Evolutionary conservation across 805 yeast genomes (phyloP).

Genomic region (Candida rishiriensis): DNA sequence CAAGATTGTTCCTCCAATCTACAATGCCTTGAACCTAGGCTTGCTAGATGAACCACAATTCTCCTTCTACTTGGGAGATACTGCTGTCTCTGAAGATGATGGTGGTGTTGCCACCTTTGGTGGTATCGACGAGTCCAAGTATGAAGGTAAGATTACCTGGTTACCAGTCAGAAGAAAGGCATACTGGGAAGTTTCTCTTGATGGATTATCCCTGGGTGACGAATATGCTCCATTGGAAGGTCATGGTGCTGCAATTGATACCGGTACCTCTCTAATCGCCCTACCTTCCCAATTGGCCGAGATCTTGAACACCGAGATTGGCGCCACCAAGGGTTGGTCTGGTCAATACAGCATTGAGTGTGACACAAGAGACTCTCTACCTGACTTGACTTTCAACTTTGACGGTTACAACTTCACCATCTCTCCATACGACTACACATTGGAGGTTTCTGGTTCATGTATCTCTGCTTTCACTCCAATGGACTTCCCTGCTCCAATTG

Average conservation of each 20-base stretch:
- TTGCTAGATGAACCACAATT: conserved; percentile 81
- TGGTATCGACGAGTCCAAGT: conserved; percentile 77
- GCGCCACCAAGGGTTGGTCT: conserved; percentile 95
- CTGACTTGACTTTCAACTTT: conserved; percentile 87
- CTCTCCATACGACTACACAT: conserved; percentile 83
- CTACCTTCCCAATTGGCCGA: conserved; percentile 95
- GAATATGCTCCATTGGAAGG: conserved; percentile 78
- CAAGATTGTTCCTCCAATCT: conserved; percentile 88
- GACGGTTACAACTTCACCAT: conserved; percentile 90
- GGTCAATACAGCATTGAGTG: conserved; percentile 96
- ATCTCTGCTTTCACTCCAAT: conserved; percentile 94
- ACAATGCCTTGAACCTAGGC: conserved; percentile 80
- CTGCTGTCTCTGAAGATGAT: conserved; percentile 54
- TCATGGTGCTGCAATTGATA: conserved; percentile 97
- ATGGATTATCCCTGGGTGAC: conserved; percentile 86
- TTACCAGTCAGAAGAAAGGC: conserved; percentile 99
- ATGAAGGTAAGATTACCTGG: conserved; percentile 83
- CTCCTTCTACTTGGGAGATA: conserved; percentile 86
- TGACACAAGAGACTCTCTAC: conserved; percentile 74
- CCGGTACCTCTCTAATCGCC: conserved; percentile 95
- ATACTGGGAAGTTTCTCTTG: conserved; percentile 97
- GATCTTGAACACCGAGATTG: conserved; percentile 90
- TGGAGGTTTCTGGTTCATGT: conserved; percentile 93
- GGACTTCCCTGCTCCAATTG: conserved; percentile 97
- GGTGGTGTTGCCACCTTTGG: conserved; percentile 97